These are phyloP conservation scores for Nothophoma quercina DNA, from an alignment of 2,329 filamentous ascomycete genomes.

Conservation along the genomic window DNA sequence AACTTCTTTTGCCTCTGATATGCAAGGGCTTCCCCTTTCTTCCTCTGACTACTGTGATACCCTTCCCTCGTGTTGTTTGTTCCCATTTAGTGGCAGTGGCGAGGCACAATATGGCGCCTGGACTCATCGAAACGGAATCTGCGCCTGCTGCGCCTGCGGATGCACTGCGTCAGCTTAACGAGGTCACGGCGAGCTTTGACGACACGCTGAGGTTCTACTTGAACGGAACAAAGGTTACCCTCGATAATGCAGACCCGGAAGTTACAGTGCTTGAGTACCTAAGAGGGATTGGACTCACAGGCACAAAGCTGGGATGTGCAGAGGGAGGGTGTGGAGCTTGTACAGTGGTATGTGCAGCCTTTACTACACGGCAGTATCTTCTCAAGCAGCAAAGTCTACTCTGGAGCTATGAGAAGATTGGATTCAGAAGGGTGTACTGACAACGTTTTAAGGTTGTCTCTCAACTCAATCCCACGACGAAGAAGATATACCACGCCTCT, in stretches of 20 bases:
- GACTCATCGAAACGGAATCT: conserved; percentile 54
- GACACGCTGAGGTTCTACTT: conserved; percentile 92
- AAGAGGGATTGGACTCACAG: conserved; percentile 88
- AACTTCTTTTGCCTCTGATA: conserved; percentile 11
- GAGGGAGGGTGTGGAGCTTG: conserved; percentile 97
- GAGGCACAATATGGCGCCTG: conserved; percentile 62
- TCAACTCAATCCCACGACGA: conserved; percentile 91
- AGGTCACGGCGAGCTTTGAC: conserved; percentile 79
- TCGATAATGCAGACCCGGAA: conserved; percentile 90
- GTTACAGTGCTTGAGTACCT: conserved; percentile 92
- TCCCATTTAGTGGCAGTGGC: neutral
- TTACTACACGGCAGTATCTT: too few relatives aligned
- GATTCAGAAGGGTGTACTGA: conserved; percentile 8
- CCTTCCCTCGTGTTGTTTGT: too few relatives aligned
- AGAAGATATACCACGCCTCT: conserved; percentile 92
- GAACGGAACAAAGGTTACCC: conserved; percentile 86
- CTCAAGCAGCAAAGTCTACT: too few relatives aligned
- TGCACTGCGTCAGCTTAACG: conserved; percentile 58
- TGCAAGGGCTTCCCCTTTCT: neutral
- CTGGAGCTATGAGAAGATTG: neutral
- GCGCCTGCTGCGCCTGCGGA: conserved; percentile 55
- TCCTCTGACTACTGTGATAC: too few relatives aligned
- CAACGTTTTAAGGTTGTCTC: conserved; percentile 70
- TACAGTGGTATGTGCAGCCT: conserved; percentile 70
- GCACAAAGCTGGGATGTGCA: conserved; percentile 94